Conservation (phyloP, 1,284 basidiomycete genomes). For the Veloporphyrellus conicus region DNA sequence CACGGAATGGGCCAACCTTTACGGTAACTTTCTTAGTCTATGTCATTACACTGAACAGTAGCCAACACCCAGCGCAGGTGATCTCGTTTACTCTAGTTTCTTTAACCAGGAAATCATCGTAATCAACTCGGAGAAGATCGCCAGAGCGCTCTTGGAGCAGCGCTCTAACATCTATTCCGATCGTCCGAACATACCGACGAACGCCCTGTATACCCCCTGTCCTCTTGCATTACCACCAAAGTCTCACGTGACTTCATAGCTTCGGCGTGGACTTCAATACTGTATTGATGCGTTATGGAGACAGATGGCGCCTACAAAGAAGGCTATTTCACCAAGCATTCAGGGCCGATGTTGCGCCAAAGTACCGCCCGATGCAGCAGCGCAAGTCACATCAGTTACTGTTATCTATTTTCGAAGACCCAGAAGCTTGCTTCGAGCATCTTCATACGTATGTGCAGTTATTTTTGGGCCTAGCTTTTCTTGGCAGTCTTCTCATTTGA, state of each 20-base stretch:
- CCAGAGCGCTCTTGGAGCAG: slow-evolving; percentile 18
- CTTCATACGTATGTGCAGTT: slow-evolving; percentile 10
- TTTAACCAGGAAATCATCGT: slow-evolving; percentile 21
- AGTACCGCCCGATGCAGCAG: slow-evolving; percentile 21
- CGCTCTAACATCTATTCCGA: slow-evolving; percentile 25
- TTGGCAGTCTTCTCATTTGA: background rate
- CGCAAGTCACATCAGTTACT: slow-evolving; percentile 16
- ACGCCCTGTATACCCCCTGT: slow-evolving; percentile 39
- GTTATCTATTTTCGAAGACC: slow-evolving; percentile 13
- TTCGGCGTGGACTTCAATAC: slow-evolving; percentile 25
- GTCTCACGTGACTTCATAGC: slow-evolving; percentile 17
- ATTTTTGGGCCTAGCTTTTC: background rate
- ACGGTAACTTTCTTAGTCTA: slow-evolving; percentile 31
- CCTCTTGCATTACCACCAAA: slow-evolving; percentile 59
- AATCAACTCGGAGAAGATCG: slow-evolving; percentile 22
- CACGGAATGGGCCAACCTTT: slow-evolving; percentile 43
- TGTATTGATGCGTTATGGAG: slow-evolving; percentile 19
- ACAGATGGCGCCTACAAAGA: slow-evolving; percentile 21
- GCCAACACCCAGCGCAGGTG: slow-evolving; percentile 22
- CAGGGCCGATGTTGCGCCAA: slow-evolving; percentile 7
- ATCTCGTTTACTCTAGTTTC: slow-evolving; percentile 23
- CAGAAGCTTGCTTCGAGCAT: slow-evolving; percentile 12
- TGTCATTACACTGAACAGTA: background rate
- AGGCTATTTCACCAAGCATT: slow-evolving; percentile 23
- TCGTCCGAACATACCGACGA: slow-evolving; percentile 18